Conservation (phyloP, 306 rosid genomes). For the Cucurbita argyrosperma region DNA sequence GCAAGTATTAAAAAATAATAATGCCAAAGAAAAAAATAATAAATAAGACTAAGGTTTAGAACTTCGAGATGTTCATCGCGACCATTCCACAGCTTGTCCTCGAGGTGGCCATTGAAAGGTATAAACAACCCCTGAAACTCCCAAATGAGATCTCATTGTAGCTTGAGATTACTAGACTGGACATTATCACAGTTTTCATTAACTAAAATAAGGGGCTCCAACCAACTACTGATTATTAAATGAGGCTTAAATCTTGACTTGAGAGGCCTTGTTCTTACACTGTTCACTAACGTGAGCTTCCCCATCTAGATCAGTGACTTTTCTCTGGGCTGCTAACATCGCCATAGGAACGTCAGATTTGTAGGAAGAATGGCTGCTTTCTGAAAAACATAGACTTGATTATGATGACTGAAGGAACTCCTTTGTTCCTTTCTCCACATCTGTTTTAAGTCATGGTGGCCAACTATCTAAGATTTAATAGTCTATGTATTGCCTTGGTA, state of each 20-base stretch:
- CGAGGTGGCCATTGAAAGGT: neutral
- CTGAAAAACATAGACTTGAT: neutral
- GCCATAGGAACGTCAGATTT: neutral
- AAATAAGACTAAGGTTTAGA: neutral
- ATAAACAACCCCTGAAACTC: neutral
- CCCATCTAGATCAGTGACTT: neutral
- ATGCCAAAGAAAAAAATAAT: neutral
- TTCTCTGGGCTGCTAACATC: neutral
- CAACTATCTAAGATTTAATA: no score
- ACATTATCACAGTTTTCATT: no score
- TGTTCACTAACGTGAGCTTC: neutral
- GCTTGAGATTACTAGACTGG: neutral
- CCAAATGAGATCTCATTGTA: neutral
- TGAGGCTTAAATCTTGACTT: neutral
- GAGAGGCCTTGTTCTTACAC: neutral
- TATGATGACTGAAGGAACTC: no score
- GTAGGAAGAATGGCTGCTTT: neutral
- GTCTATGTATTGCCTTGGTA: no score
- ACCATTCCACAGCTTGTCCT: neutral
- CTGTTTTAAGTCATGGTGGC: no score
- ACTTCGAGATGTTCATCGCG: neutral
- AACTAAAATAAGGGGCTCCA: no score
- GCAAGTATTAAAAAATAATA: neutral
- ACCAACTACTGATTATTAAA: neutral
- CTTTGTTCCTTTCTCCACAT: no score